Conservation (phyloP, 2,329 filamentous ascomycete species). For the Trichoderma sp. region DNA sequence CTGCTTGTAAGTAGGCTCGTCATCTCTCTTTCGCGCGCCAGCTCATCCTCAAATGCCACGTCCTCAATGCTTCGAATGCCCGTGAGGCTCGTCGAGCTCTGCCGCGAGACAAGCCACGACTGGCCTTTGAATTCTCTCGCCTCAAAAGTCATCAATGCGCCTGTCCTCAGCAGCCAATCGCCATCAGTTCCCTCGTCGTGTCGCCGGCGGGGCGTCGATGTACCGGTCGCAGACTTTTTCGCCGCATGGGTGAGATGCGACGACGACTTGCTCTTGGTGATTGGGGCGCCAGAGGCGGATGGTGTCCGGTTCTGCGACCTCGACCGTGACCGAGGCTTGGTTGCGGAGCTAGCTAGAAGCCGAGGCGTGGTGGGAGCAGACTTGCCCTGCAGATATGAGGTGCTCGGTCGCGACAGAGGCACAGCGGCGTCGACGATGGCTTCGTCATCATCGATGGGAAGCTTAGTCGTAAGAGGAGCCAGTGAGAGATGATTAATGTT, state of each 20-base stretch:
- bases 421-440: slow-evolving; percentile 39
- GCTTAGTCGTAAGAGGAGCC: slow-evolving; percentile 60
- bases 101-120: slow-evolving; percentile 63
- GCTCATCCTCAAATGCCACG: slow-evolving; percentile 50
- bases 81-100: slow-evolving; percentile 61
- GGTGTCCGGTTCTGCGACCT: slow-evolving; percentile 44
- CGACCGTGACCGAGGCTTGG: slow-evolving; percentile 42
- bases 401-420: slow-evolving; percentile 30
- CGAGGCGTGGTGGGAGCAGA: slow-evolving; percentile 64
- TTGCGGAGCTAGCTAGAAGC: slow-evolving; percentile 57
- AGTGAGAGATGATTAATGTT: slow-evolving; percentile 60
- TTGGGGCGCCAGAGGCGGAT: slow-evolving; percentile 35
- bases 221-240: slow-evolving; percentile 29
- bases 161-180: slow-evolving; percentile 64
- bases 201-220: slow-evolving; percentile 36
- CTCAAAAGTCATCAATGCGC: slow-evolving; percentile 59
- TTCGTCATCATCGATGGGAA: slow-evolving; percentile 56
- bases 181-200: slow-evolving; percentile 48
- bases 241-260: slow-evolving; percentile 45
- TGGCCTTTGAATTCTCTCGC: slow-evolving; percentile 67
- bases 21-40: slow-evolving; percentile 49
- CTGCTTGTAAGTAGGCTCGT: slow-evolving; percentile 48
- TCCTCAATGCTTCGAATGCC: slow-evolving; percentile 52
- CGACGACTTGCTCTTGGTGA: slow-evolving; percentile 63
- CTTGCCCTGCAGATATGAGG: slow-evolving; percentile 59